Base-by-base conservation (phyloP, 2,329 filamentous ascomycete genomes). In the Moelleriella libera region DNA sequence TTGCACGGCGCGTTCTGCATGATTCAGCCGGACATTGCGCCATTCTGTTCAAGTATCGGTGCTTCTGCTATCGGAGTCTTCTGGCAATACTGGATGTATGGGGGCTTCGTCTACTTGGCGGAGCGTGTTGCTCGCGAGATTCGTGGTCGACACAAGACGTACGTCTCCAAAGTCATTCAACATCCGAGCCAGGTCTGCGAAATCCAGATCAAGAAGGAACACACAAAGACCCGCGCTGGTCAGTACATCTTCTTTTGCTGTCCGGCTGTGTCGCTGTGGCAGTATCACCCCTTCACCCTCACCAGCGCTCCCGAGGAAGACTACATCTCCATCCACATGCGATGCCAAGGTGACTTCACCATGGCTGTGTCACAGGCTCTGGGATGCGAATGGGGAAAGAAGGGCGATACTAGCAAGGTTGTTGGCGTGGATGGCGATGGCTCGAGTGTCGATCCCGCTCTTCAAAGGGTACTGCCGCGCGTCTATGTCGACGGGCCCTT, bases 211-310 rank as follows among this genome's bases (percentile, higher is more conserved):
- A 89, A 90, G 73, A 92, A 92, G 67, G 85, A 89, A 60, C 71
- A 88, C 66, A 89, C 85, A 43, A 88, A 83, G 71, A 88, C 85
- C 3, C 75, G 76, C 46, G 84, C 86, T 21, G 87, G 87, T 45
- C 85, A 88, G 74, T 92, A 92, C 68, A 90, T 94, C 57, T 90
- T 90, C 69, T 74, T 92, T 56, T 90, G 84, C 70, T 92, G 86
- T 61, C 87, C 87, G 1, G 85, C 87, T 54, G 80, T 92, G 12
- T 90, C 85, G 1, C 72, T 92, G 43, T 92, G 85, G 85, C 86
- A 92, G 66, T 90, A 92, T 61, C 86, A 90, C 57, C 86, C 86
- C 1, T 92, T 92, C 63, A 90, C 86, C 2, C 71, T 92, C 45
- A 94, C 87, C 10, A 89, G 84, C 52, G 87, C 87, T 1, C 86